phyloP scores from a whole-genome alignment of 306 rosid species.

The Fragaria vesca region DNA sequence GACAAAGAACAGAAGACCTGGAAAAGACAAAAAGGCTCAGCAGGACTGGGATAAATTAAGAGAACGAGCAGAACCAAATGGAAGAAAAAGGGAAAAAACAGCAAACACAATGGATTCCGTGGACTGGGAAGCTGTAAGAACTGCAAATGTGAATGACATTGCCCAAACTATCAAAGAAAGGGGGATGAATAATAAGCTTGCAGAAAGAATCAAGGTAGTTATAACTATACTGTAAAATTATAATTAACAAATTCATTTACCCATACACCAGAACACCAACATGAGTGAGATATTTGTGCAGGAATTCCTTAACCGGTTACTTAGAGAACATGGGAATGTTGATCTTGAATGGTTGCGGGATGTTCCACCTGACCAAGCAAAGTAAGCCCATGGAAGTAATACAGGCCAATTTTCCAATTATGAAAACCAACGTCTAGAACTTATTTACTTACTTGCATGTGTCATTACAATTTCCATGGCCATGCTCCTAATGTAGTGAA shows the following conservation, averaged over 20 bases:
- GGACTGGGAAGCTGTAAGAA: slow-evolving; percentile 97
- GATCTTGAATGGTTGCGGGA: slow-evolving; percentile 97
- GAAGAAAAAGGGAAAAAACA: slow-evolving; percentile 59
- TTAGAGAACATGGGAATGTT: slow-evolving; percentile 74
- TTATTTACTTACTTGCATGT: slow-evolving; percentile 11
- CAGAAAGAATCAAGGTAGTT: slow-evolving; percentile 78
- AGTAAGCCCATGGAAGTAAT: slow-evolving; percentile 53
- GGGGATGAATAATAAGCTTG: slow-evolving; percentile 95
- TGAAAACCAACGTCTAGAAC: slow-evolving; percentile 16
- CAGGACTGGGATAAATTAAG: slow-evolving; percentile 79
- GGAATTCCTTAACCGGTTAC: slow-evolving; percentile 84
- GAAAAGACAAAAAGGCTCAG: slow-evolving; percentile 47
- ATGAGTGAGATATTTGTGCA: slow-evolving; percentile 46
- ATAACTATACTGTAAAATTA: slow-evolving; percentile 22
- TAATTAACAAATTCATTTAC: neutral
- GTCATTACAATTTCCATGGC: slow-evolving; percentile 14
- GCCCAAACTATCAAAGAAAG: slow-evolving; percentile 80
- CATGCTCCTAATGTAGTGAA: slow-evolving; percentile 20
- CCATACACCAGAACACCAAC: slow-evolving; percentile 20
- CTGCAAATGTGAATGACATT: slow-evolving; percentile 72
- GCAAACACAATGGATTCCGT: slow-evolving; percentile 76
- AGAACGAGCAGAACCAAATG: slow-evolving; percentile 52
- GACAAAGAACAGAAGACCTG: slow-evolving; percentile 38
- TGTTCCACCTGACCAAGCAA: slow-evolving; percentile 95
- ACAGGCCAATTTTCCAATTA: slow-evolving; percentile 19